These are phyloP conservation scores for Apiospora saccharicola DNA, from an alignment of 2,329 filamentous ascomycete genomes.

Conservation along the genomic window DNA sequence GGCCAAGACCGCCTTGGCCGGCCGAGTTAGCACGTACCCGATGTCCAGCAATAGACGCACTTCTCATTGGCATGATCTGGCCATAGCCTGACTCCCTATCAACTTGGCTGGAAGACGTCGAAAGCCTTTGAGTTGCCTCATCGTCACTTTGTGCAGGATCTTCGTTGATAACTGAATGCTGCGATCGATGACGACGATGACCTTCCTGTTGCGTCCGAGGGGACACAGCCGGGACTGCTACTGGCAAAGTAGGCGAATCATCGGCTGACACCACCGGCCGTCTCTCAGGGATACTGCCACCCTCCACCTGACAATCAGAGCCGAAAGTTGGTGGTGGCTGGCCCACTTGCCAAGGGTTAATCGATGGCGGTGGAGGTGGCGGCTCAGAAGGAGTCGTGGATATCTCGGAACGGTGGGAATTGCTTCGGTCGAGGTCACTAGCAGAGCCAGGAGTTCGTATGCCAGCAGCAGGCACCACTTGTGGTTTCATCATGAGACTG, in stretches of 20 bases:
- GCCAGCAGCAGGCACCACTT: slow-evolving; percentile 37
- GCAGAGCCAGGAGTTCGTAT: slow-evolving; percentile 20
- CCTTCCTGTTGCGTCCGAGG: not conserved
- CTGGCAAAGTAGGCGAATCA: slow-evolving; percentile 42
- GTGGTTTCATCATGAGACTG: slow-evolving; percentile 33
- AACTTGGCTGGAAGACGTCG: not conserved
- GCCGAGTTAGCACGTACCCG: slow-evolving; percentile 3
- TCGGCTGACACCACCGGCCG: slow-evolving; percentile 32
- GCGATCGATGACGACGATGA: not conserved
- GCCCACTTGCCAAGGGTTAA: slow-evolving; percentile 53
- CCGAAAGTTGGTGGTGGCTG: slow-evolving; percentile 31
- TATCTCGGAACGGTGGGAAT: slow-evolving; percentile 35
- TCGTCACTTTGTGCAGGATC: not conserved
- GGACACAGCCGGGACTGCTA: not conserved
- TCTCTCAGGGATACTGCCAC: slow-evolving; percentile 35
- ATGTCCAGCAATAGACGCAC: not conserved
- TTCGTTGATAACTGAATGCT: not conserved
- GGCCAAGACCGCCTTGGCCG: not conserved
- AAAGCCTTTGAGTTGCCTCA: not conserved
- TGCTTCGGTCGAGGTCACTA: slow-evolving; percentile 34
- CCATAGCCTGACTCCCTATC: slow-evolving; percentile 1
- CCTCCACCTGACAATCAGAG: slow-evolving; percentile 30
- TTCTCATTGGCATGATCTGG: slow-evolving; percentile 6
- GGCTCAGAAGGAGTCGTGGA: slow-evolving; percentile 38
- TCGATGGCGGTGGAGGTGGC: slow-evolving; percentile 46